phyloP scores from a whole-genome alignment of 31 red algal genomes.

The Bonnemaisonia californica region DNA sequence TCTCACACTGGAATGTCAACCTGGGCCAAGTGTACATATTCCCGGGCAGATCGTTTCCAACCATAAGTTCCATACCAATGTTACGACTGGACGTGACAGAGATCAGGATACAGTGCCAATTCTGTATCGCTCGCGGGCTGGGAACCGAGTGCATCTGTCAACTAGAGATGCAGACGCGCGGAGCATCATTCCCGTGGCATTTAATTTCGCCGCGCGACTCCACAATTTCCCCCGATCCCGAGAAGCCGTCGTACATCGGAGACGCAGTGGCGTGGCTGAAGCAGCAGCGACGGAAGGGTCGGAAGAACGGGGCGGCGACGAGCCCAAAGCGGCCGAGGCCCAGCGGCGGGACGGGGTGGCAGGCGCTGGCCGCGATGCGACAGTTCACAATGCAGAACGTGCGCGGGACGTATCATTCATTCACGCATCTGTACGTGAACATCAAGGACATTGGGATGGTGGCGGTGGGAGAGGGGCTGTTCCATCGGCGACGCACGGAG shows the following conservation, averaged over 20 bases:
- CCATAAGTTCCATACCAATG: background rate
- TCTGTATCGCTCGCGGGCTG: background rate
- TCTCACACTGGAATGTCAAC: too few species aligned
- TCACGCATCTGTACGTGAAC: background rate
- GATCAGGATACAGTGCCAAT: background rate
- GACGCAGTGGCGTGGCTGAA: background rate
- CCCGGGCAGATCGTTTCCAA: background rate
- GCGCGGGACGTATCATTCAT: background rate
- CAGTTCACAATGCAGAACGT: background rate
- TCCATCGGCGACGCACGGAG: background rate
- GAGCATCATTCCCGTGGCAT: background rate
- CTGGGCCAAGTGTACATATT: slow-evolving; percentile 1
- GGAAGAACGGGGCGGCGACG: background rate
- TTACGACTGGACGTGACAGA: background rate
- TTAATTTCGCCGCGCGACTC: background rate
- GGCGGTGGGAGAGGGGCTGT: background rate
- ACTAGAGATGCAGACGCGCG: background rate
- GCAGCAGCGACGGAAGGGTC: background rate
- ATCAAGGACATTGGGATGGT: background rate
- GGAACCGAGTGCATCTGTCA: background rate
- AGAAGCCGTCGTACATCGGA: background rate
- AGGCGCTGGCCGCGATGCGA: background rate
- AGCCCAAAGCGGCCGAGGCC: background rate
- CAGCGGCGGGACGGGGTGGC: background rate
- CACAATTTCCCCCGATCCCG: background rate